A percentile compares a stretch with the other conserved stretches of the same genome.
Evolutionary conservation across 306 rosid genomes (phyloP).

Genomic region (Calophaca sinica): DNA sequence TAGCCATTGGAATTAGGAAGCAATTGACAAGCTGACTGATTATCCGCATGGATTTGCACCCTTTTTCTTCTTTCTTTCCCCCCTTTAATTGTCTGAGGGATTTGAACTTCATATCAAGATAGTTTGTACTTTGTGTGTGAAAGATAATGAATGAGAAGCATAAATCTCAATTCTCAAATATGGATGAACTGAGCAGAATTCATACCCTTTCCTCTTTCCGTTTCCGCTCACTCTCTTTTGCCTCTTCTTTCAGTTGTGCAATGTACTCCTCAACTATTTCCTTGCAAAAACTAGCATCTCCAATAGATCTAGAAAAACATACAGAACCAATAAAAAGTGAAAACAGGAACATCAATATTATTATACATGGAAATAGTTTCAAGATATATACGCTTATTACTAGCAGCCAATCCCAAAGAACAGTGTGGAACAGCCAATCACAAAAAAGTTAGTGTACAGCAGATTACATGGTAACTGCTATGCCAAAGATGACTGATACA

Average conservation of each 20-base stretch:
- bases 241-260: constrained; percentile 77
- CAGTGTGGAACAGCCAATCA: not conserved
- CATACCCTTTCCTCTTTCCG: constrained; percentile 90
- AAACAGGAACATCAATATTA: constrained; percentile 20
- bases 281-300: constrained; percentile 72
- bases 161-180: constrained; percentile 38
- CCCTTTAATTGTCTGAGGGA: constrained; percentile 18
- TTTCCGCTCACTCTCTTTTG: constrained; percentile 78
- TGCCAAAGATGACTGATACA: not conserved
- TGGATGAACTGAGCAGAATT: constrained; percentile 36
- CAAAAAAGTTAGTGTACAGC: not conserved
- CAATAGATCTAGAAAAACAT: constrained; percentile 67
- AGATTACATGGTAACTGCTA: not conserved
- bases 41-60: not conserved
- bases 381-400: constrained; percentile 21
- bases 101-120: constrained; percentile 13
- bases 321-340: constrained; percentile 44
- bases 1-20: constrained; percentile 20
- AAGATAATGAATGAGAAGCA: constrained; percentile 34
- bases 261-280: constrained; percentile 78
- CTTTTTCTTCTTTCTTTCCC: not conserved
- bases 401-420: not conserved
- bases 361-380: not conserved
- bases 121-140: not conserved
- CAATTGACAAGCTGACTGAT: constrained; percentile 1